These are phyloP conservation scores for Phaseolus lunatus DNA, from an alignment of 306 rosid genomes.

Conservation along the genomic window DNA sequence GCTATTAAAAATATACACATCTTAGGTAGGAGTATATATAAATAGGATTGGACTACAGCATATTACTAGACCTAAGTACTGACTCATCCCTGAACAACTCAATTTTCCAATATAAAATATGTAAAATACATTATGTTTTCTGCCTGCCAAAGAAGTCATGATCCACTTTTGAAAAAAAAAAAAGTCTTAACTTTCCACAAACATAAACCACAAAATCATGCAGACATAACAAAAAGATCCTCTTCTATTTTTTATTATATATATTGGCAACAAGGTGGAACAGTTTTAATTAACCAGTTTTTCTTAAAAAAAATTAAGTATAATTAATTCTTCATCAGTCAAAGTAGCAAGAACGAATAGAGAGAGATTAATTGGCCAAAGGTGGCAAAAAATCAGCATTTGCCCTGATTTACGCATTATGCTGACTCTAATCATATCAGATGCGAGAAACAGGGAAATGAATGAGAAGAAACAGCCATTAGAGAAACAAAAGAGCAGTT, in stretches of 20 bases:
- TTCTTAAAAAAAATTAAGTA: neutral
- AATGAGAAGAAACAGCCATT: constrained; percentile 10
- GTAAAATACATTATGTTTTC: neutral
- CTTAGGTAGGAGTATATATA: too few relatives aligned
- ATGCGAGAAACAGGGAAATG: constrained; percentile 35
- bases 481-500: constrained; percentile 19
- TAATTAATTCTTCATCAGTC: neutral
- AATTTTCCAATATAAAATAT: neutral
- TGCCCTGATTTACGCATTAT: constrained; percentile 32
- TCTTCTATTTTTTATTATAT: neutral
- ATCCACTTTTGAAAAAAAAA: neutral
- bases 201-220: neutral
- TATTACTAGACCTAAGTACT: neutral
- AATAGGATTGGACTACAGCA: too few relatives aligned
- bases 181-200: neutral
- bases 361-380: neutral
- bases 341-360: neutral
- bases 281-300: neutral
- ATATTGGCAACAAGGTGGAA: neutral
- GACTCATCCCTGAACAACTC: neutral
- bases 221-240: neutral
- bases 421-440: constrained; percentile 14
- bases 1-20: too few relatives aligned
- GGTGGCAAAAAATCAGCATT: constrained; percentile 7
- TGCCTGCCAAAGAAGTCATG: neutral